Percentiles rank a stretch among this genome's conserved stretches.
Conservation (phyloP, 2,329 filamentous ascomycete genomes). For the Tothia fuscella region DNA sequence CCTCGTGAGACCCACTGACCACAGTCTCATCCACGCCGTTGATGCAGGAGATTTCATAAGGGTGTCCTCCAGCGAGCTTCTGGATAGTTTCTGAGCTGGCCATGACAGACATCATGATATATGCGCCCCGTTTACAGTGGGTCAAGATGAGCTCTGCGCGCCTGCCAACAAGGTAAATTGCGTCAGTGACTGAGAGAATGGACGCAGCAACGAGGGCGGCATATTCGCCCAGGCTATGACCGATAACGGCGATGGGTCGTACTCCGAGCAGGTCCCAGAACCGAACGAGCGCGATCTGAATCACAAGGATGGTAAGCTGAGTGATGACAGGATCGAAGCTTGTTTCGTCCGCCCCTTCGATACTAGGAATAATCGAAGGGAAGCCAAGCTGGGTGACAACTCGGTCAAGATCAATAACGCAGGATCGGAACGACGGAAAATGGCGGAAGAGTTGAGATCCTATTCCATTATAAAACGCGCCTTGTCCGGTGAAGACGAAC, state of each 20-base stretch:
- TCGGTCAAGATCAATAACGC: constrained; percentile 21
- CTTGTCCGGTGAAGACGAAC: constrained; percentile 31
- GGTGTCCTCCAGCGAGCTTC: constrained; percentile 37
- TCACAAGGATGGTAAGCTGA: constrained; percentile 29
- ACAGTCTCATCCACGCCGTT: constrained; percentile 67
- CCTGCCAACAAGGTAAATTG: constrained; percentile 24
- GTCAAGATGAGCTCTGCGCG: constrained; percentile 22
- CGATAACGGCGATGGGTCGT: constrained; percentile 18
- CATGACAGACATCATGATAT: constrained; percentile 31
- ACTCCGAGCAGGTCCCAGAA: constrained; percentile 19
- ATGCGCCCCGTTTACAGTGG: constrained; percentile 15
- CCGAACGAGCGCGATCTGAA: constrained; percentile 28
- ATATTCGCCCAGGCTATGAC: constrained; percentile 27
- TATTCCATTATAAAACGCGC: constrained; percentile 18
- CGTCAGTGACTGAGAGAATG: constrained; percentile 22
- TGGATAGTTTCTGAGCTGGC: constrained; percentile 39
- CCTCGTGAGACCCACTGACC: constrained; percentile 49
- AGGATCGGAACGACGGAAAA: constrained; percentile 18
- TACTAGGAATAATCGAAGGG: constrained; percentile 16
- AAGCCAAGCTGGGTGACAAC: constrained; percentile 20
- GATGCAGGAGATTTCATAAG: constrained; percentile 54
- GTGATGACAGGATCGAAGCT: constrained; percentile 9
- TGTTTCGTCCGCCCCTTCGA: constrained; percentile 14
- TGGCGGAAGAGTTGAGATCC: constrained; percentile 21
- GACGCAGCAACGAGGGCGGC: constrained; percentile 25